Evolutionary conservation across 345 rosid species (phyloP), one percentile per base, ranked within the genome.

Genomic region (Salix caprea): DNA sequence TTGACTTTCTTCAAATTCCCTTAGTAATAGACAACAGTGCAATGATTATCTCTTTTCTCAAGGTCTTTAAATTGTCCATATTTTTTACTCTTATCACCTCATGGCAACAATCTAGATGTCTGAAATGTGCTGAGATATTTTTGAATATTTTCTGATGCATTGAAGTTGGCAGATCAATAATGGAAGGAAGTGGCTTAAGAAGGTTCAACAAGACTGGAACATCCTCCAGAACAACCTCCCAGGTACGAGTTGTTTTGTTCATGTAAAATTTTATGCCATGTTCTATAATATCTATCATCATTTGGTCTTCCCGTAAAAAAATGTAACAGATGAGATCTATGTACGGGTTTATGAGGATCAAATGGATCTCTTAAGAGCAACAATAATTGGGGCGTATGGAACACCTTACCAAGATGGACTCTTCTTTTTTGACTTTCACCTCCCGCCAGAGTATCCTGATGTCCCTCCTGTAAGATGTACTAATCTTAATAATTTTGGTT

Each of bases 401-500:
- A 92, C 99, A 46, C 99, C 99, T 54, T 96, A 96, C 84, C 99
- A 96, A 84, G 99, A 96, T 79, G 98, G 99, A 78, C 92, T 96
- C 46, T 96, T 96, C 87, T 92, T 94, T 84, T 96, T 96, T 65
- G 98, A 96, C 87, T 94, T 96, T 82, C 93, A 90, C 76, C 94
- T 94, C 79, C 97, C 97, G 18, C 86, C 91, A 21, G 94, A 90
- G 42, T 94, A 96, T 83, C 97, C 97, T 26, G 84, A 84, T 85
- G 93, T 87, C 52, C 99, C 99, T 72, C 99, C 90, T 74, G 99
- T 96, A 86, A 80, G 89, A 54, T 52, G 73, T 78, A 24, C 77
- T 77, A 26, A 37, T 61, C 67, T 69, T 50, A 34, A 26, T 37
- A 12, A 23, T 13, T 78, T 54, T 50, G 39, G 44, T 74, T 68